Conservation (phyloP, 768 basidiomycete species). For the Xerocomellus chrysenteron region DNA sequence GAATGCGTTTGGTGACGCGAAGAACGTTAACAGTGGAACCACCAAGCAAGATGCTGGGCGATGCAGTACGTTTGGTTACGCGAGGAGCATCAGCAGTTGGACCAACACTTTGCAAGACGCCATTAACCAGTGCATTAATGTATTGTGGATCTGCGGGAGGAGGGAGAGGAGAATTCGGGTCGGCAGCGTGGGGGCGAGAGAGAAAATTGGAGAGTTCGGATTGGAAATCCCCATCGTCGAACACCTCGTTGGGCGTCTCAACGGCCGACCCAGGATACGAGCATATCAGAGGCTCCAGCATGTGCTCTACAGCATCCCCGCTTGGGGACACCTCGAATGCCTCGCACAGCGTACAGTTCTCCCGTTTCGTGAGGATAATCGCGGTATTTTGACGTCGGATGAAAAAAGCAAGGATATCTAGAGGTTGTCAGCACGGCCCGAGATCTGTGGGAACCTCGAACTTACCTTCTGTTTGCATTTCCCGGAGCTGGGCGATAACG, state of each 20-base stretch:
- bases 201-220: background rate
- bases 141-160: no score
- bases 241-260: conserved; percentile 23
- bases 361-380: conserved; percentile 33
- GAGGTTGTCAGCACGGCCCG: background rate
- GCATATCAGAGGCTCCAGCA: background rate
- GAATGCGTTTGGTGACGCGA: conserved; percentile 26
- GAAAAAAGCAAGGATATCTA: conserved; percentile 38
- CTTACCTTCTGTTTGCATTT: background rate
- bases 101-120: no score
- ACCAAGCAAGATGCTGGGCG: no score
- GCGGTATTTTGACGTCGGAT: conserved; percentile 18
- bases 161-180: no score
- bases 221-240: background rate
- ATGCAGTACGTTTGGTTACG: conserved; percentile 28
- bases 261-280: conserved; percentile 42
- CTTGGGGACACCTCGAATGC: conserved; percentile 41
- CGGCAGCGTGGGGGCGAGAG: no score
- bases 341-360: conserved; percentile 34
- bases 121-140: no score
- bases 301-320: background rate
- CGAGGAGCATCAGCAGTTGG: conserved; percentile 3
- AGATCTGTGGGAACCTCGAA: background rate
- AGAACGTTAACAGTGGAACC: no score
- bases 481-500: background rate